Base-by-base conservation (phyloP, 208 protist species). In the Trypanosoma conorhini region DNA sequence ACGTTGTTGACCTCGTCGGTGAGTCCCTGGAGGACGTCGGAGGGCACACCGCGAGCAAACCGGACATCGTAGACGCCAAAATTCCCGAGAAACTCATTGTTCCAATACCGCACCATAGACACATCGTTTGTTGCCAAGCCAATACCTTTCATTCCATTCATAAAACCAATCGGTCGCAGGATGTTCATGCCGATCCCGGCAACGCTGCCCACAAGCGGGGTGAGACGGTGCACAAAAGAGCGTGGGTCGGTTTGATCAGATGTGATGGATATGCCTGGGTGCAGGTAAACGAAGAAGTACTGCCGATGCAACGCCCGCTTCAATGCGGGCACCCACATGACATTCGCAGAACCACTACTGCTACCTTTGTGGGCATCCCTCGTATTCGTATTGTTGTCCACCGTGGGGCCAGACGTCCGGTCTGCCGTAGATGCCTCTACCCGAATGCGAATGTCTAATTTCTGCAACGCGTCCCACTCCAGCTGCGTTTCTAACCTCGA, bases 31-130 rank as follows among this genome's bases (percentile, higher is more conserved):
- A 96, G 50, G 38, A 89, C 82, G 54, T 91, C 79, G 0, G 48
- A 35, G 17, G 91, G 91, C 5, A 81, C 80, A 0, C 91, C 91
- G 33, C 76, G 77, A 1, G 69, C 72, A 70, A 96, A 96, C 26
- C 91, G 88, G 28, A 96, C 71, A 62, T 96, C 88, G 66, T 86
- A 96, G 10, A 87, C 81, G 38, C 91, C 91, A 70, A 84, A 93
- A 78, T 96, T 96, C 44, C 91, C 91, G 13, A 96, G 66, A 30
- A 74, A 88, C 51, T 96, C 86, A 67, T 96, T 96, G 78, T 96
- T 96, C 88, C 91, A 96, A 77, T 93, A 92, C 17, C 87, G 84
- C 24, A 96, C 72, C 71, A 91, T 90, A 21, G 88, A 82, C 1
- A 96, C 91, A 57, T 96, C 91, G 72, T 94, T 94, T 38, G 79